phyloP scores from a whole-genome alignment of 169 alveolate genomes.

The Babesia bigemina region DNA sequence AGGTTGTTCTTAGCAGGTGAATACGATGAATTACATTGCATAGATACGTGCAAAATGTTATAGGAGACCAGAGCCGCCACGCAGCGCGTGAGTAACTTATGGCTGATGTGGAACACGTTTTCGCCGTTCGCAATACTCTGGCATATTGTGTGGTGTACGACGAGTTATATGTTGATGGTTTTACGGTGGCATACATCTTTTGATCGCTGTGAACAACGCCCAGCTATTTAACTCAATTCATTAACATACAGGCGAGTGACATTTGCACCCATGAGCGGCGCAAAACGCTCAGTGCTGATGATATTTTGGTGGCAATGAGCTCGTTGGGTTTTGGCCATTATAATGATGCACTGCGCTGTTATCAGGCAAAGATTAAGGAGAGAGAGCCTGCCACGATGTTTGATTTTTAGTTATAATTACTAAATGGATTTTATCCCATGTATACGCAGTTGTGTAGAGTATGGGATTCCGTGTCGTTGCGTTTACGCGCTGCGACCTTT shows the following conservation, averaged over 20 bases:
- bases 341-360: conserved; percentile 39
- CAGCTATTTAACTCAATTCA: background rate
- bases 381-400: conserved; percentile 19
- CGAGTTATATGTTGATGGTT: too few relatives aligned
- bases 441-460: background rate
- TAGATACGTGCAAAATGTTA: background rate
- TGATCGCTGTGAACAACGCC: background rate
- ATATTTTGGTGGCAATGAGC: conserved; percentile 88
- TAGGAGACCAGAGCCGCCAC: background rate
- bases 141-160: too few relatives aligned
- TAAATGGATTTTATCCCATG: background rate
- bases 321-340: conserved; percentile 85
- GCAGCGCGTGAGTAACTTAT: too few relatives aligned
- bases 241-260: conserved; percentile 86
- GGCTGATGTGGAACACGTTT: too few relatives aligned
- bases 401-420: background rate
- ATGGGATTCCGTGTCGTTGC: too few relatives aligned
- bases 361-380: conserved; percentile 56
- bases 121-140: too few relatives aligned
- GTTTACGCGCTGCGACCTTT: too few relatives aligned
- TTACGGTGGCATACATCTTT: too few relatives aligned
- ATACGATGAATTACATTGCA: background rate
- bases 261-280: conserved; percentile 90
- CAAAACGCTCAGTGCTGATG: conserved; percentile 94
- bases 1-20: background rate